Conservation (phyloP, 73 alveolate genomes). For the Paramecium sexaurelia region DNA sequence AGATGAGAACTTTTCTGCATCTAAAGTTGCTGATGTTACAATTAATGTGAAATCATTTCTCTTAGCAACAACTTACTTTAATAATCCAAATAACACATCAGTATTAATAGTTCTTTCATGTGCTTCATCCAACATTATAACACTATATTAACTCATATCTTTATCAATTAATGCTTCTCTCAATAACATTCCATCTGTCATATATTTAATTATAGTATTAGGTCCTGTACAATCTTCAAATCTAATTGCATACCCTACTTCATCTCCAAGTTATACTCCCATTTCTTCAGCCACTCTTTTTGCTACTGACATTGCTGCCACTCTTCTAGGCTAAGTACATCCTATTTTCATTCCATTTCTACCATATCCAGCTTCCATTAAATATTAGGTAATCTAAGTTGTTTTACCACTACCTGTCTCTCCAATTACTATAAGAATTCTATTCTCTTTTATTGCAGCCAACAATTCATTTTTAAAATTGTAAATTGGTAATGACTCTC, state of each 20-base stretch:
- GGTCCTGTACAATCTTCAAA: constrained; percentile 99
- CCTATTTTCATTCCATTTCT: constrained; percentile 93
- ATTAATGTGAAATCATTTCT: constrained; percentile 95
- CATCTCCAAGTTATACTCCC: constrained; percentile 94
- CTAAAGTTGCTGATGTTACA: constrained; percentile 98
- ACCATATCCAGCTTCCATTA: constrained; percentile 94
- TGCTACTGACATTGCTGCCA: constrained; percentile 99
- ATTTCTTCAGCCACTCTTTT: constrained; percentile 96
- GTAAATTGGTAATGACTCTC: constrained; percentile 98
- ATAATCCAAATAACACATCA: constrained; percentile 99
- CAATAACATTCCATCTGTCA: constrained; percentile 99
- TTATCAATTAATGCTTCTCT: constrained; percentile 98
- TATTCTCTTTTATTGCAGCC: constrained; percentile 81
- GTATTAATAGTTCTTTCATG: constrained; percentile 99
- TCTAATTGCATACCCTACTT: constrained; percentile 99
- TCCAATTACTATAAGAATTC: constrained; percentile 98
- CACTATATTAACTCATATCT: constrained; percentile 91
- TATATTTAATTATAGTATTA: constrained; percentile 97
- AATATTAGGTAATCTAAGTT: constrained; percentile 97
- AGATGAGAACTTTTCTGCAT: constrained; percentile 95
- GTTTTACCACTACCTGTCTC: constrained; percentile 99
- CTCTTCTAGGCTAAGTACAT: constrained; percentile 99
- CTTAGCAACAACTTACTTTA: constrained; percentile 82
- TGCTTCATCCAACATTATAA: constrained; percentile 99
- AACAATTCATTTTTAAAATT: constrained; percentile 89